Conservation (phyloP, 2,329 filamentous ascomycete genomes). For the Aschersonia sp. region DNA sequence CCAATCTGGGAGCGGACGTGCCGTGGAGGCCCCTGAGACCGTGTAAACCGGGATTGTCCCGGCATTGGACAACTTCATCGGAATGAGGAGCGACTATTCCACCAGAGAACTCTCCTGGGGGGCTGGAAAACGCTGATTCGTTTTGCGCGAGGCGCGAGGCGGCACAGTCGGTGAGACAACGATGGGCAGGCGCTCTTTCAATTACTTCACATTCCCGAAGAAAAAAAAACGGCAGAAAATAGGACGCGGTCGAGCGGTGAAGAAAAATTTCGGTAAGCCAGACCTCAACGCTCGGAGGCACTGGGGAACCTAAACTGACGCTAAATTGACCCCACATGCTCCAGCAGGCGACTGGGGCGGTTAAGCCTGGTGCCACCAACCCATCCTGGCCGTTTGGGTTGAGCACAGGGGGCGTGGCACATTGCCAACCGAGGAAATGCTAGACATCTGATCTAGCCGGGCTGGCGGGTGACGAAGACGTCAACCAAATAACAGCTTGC, state of each 20-base stretch:
- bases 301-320: not conserved
- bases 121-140: not conserved
- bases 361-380: too few species aligned
- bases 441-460: too few species aligned
- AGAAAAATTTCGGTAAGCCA: not conserved
- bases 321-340: too few species aligned
- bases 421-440: too few species aligned
- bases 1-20: slow-evolving; percentile 87
- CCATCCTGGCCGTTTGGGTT: too few species aligned
- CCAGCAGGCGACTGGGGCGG: too few species aligned
- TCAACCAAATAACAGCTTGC: too few species aligned
- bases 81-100: not conserved
- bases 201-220: not conserved
- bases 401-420: too few species aligned
- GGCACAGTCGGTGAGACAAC: too few species aligned
- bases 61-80: slow-evolving; percentile 71
- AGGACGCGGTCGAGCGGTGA: slow-evolving; percentile 1
- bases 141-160: not conserved
- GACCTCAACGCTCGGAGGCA: not conserved
- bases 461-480: too few species aligned
- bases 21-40: slow-evolving; percentile 78
- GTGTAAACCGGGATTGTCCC: slow-evolving; percentile 86
- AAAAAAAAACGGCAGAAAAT: not conserved
- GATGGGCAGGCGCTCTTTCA: too few species aligned
- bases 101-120: not conserved